Percentiles rank a stretch among this genome's conserved stretches.
Conservation (phyloP, 2,329 filamentous ascomycete genomes). For the Hymenoscyphus occultus region DNA sequence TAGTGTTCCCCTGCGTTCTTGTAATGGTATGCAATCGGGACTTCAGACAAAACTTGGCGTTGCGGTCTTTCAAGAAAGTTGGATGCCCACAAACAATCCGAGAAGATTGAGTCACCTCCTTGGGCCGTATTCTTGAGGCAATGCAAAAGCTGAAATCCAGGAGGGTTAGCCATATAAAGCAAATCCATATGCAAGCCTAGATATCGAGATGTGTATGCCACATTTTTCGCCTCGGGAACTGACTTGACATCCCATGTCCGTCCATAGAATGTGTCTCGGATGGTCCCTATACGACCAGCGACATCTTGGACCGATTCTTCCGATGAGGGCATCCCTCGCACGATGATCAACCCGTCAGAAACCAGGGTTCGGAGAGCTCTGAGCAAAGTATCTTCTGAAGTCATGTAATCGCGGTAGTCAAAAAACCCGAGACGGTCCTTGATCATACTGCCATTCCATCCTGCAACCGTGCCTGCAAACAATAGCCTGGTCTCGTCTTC, state of each 20-base stretch:
- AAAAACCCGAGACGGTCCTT: conserved; percentile 52
- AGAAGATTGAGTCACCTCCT: conserved; percentile 85
- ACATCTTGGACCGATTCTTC: conserved; percentile 65
- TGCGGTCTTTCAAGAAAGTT: conserved; percentile 36
- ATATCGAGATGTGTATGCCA: conserved; percentile 80
- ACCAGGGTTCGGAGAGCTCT: conserved; percentile 60
- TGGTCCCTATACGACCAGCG: conserved; percentile 67
- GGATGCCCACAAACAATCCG: conserved; percentile 67
- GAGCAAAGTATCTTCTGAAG: conserved; percentile 53
- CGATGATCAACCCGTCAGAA: conserved; percentile 70
- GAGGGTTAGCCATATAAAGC: conserved; percentile 77
- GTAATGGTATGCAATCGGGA: conserved; percentile 63
- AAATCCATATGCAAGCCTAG: conserved; percentile 93
- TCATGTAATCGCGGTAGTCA: conserved; percentile 70
- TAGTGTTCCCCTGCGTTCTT: conserved; percentile 63
- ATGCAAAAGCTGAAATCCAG: conserved; percentile 83
- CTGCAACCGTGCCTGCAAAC: no score
- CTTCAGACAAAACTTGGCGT: conserved; percentile 42
- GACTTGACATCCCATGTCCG: conserved; percentile 85
- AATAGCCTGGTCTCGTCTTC: no score
- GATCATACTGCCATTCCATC: background rate
- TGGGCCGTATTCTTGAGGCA: conserved; percentile 76
- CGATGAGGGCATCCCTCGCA: conserved; percentile 69
- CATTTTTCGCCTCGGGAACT: conserved; percentile 80
- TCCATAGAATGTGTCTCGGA: conserved; percentile 90